phyloP scores from a whole-genome alignment of 2,329 filamentous ascomycete genomes.

The Ophiocordyceps australis region DNA sequence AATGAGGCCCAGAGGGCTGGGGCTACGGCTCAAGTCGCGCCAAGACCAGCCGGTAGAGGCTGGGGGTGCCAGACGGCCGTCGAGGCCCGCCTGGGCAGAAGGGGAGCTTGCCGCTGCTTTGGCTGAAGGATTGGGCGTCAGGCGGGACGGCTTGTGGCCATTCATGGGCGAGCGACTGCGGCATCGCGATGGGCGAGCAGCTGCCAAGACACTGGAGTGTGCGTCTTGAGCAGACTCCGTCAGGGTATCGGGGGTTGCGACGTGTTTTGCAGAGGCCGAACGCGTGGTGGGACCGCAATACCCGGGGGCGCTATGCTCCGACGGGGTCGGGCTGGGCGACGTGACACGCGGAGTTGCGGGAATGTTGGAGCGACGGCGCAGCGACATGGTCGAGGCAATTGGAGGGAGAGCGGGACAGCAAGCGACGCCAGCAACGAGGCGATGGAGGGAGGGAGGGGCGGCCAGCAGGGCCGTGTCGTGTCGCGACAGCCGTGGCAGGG shows the following conservation, averaged over 20 bases:
- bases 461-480: conserved; percentile 32
- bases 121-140: conserved; percentile 29
- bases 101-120: conserved; percentile 32
- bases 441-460: conserved; percentile 22
- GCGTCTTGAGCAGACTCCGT: conserved; percentile 33
- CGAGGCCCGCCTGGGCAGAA: conserved; percentile 47
- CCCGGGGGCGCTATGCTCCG: conserved; percentile 13
- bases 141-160: conserved; percentile 27
- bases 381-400: conserved; percentile 36
- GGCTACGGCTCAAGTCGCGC: conserved; percentile 79
- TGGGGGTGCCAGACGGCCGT: too few species aligned
- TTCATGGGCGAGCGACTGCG: conserved; percentile 54
- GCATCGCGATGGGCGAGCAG: too few species aligned
- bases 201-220: too few species aligned
- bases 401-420: conserved; percentile 37
- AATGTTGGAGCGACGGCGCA: conserved; percentile 32
- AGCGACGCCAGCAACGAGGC: conserved; percentile 37
- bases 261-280: conserved; percentile 43
- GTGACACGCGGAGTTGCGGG: conserved; percentile 76
- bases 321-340: conserved; percentile 60
- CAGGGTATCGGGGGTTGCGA: conserved; percentile 39
- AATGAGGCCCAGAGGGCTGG: conserved; percentile 83
- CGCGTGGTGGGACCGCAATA: conserved; percentile 63
- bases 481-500: conserved; percentile 19
- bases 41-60: conserved; percentile 58